Conservation (phyloP, 179 eudicot genomes). For the Drosera spatulata region DNA sequence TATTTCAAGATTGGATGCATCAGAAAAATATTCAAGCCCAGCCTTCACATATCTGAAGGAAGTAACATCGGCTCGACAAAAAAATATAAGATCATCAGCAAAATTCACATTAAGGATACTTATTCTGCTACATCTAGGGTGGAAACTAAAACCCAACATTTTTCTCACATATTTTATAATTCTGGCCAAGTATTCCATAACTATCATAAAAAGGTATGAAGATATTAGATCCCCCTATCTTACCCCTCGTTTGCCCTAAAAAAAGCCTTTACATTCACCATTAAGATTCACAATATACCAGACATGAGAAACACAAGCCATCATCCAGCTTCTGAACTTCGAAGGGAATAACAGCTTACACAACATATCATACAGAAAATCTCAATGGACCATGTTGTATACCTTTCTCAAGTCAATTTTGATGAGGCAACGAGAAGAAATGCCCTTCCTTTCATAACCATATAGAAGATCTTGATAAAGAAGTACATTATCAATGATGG, state of each 20-base stretch:
- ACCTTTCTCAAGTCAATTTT: slow-evolving; percentile 2
- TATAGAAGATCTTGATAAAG: background rate
- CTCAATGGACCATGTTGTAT: slow-evolving; percentile 1
- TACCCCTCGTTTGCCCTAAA: background rate
- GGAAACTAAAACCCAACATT: too few relatives aligned
- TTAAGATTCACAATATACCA: background rate
- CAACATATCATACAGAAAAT: background rate
- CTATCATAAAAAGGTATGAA: background rate
- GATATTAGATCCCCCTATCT: background rate
- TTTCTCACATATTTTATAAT: too few relatives aligned
- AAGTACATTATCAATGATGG: background rate
- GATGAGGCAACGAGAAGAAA: background rate
- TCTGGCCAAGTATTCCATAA: background rate
- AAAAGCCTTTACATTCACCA: background rate
- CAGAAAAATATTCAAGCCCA: too few relatives aligned
- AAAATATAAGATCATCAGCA: too few relatives aligned
- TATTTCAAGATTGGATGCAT: too few relatives aligned
- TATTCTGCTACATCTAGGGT: too few relatives aligned
- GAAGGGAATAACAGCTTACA: background rate
- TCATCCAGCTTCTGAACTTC: background rate
- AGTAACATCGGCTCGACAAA: too few relatives aligned
- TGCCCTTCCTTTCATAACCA: background rate
- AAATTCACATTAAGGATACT: too few relatives aligned
- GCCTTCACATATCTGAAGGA: too few relatives aligned
- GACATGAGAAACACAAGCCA: background rate